Conservation (phyloP, 257 asterid species). For the Fraxinus quadrangulata region DNA sequence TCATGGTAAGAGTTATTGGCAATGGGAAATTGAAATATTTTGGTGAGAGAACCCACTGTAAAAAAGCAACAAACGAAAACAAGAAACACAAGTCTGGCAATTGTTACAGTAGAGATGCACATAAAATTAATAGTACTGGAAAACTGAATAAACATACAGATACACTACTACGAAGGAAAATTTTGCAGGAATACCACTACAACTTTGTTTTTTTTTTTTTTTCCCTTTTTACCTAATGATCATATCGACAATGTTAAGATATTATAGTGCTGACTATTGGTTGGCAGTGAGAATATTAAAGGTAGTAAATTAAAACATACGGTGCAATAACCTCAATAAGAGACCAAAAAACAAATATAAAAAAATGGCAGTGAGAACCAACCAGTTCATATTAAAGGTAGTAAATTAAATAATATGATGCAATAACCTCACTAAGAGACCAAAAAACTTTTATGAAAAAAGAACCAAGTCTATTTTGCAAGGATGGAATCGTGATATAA, state of each 20-base stretch:
- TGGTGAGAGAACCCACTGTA: slow-evolving; percentile 99
- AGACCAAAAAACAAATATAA: neutral
- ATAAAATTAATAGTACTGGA: slow-evolving; percentile 14
- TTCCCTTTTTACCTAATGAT: neutral
- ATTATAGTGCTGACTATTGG: slow-evolving; percentile 7
- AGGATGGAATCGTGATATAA: slow-evolving; percentile 8
- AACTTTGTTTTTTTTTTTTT: neutral
- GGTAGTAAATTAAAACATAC: neutral
- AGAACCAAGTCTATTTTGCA: neutral
- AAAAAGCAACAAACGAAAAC: slow-evolving; percentile 27
- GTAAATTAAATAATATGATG: neutral
- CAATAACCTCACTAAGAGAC: neutral
- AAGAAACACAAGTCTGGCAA: slow-evolving; percentile 1
- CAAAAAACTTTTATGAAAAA: neutral
- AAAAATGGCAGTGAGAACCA: slow-evolving; percentile 13
- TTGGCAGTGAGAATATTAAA: slow-evolving; percentile 5
- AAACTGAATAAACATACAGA: slow-evolving; percentile 20
- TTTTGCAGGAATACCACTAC: neutral
- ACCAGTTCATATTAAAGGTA: neutral
- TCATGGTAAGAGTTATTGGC: slow-evolving; percentile 96
- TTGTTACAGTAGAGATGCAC: neutral
- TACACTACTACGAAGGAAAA: neutral
- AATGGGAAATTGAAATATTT: slow-evolving; percentile 94
- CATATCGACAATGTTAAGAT: neutral
- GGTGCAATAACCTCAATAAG: neutral